Base-by-base conservation (phyloP, 306 rosid species). In the Malus domestica region DNA sequence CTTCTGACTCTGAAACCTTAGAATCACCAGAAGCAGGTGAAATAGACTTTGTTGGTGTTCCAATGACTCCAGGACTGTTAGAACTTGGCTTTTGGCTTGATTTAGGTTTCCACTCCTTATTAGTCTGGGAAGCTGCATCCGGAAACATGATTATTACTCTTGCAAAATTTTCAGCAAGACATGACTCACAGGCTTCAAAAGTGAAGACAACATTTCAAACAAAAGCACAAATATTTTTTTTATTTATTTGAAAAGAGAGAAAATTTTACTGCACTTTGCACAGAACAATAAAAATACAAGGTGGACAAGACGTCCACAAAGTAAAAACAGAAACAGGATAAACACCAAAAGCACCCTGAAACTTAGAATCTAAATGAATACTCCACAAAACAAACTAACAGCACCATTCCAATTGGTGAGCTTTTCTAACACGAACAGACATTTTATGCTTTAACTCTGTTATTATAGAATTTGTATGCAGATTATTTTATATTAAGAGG, bases 71-170 rank as follows among this genome's bases (percentile, higher is more conserved):
- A 77, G 88, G 94, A 81, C 67, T 71, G 44, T 79, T 91, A 44
- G 78, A 78, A 76, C 81, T 87, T 54, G 77, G 70, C 81, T 93
- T 96, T 85, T 88, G 90, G 87, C 97, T 93, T 71, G 89, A 87
- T 79, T 96, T 96, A 58, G 99, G 99, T 81, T 89, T 96, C 99
- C 99, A 96, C 86, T 89, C 96, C 82, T 89, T 95, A 81, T 86
- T 92, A 73, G 89, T 91, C 82, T 90, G 99, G 67, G 92, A 72
- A 79, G 83, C 99, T 96, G 94, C 90, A 88, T 67, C 70, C 82
- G 62, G 77, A 85, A 58, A 61, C 76, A 72, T 72, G 66, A 77
- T 77, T 62, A 65, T 77, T 65, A 67, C 55, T 76, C 73, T 76
- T 51, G 73, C 42, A 81, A 59, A 77, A 70, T 79, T 61, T 20